Conservation (phyloP, 441 rosid species). For the Erodium moschatum region DNA sequence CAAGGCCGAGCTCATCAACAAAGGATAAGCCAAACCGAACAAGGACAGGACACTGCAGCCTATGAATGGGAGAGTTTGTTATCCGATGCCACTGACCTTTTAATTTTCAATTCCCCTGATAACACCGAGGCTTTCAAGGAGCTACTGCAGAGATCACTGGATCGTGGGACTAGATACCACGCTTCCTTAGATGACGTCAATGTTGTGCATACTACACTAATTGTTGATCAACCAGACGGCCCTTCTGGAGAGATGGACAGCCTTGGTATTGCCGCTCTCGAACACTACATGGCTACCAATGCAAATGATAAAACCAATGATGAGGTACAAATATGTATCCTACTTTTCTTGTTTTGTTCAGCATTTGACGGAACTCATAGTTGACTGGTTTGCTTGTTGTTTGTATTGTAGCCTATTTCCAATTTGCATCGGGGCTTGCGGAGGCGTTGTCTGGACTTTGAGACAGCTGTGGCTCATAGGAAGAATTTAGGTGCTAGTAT, state of each 20-base stretch:
- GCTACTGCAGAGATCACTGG: constrained; percentile 46
- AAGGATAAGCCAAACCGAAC: constrained; percentile 26
- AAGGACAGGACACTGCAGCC: constrained; percentile 31
- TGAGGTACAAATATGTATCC: constrained; percentile 28
- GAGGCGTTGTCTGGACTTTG: constrained; percentile 96
- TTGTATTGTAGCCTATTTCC: constrained; percentile 38
- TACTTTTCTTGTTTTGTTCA: constrained; percentile 11
- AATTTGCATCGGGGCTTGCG: constrained; percentile 70
- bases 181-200: constrained; percentile 27
- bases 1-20: constrained; percentile 26
- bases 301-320: constrained; percentile 29
- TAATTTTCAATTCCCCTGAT: constrained; percentile 59
- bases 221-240: constrained; percentile 24
- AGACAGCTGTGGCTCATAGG: constrained; percentile 46
- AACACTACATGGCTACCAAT: constrained; percentile 24
- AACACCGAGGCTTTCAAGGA: constrained; percentile 51
- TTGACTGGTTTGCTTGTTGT: constrained; percentile 18
- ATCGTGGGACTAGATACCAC: constrained; percentile 28
- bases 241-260: constrained; percentile 30
- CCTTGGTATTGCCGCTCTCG: constrained; percentile 15
- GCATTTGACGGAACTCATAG: constrained; percentile 3
- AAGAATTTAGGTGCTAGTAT: constrained; percentile 36
- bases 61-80: constrained; percentile 54
- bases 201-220: constrained; percentile 21
- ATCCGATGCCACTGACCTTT: constrained; percentile 47